Evolutionary conservation across 805 yeast genomes (phyloP).

Genomic region (Candida vartiovaarae): DNA sequence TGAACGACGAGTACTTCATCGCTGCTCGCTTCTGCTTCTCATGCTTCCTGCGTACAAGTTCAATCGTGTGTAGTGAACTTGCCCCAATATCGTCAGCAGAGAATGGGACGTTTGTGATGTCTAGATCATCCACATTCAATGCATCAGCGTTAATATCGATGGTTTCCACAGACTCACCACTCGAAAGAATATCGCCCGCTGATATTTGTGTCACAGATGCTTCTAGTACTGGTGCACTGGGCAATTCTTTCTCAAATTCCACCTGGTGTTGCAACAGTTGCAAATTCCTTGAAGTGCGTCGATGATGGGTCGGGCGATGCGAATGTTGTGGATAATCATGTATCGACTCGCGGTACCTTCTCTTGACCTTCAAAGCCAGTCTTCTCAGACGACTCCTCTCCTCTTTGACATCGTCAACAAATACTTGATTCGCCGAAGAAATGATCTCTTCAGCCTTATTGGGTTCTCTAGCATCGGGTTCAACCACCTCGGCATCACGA

Average conservation of each 20-base stretch:
- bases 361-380: conserved; percentile 15
- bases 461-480: neutral
- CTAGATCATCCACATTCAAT: conserved; percentile 1
- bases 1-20: conserved; percentile 5
- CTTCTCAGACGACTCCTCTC: conserved; percentile 15
- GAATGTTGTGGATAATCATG: conserved; percentile 2
- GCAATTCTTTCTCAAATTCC: neutral
- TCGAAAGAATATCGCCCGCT: neutral
- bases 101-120: conserved; percentile 13
- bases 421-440: conserved; percentile 20
- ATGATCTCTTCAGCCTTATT: conserved; percentile 8
- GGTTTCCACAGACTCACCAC: conserved; percentile 3
- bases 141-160: neutral
- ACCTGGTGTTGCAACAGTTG: neutral
- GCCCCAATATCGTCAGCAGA: conserved; percentile 19
- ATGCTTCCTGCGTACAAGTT: conserved; percentile 3
- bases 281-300: neutral
- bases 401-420: conserved; percentile 16
- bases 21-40: conserved; percentile 1
- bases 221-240: neutral
- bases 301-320: conserved; percentile 4
- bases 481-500: no score
- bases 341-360: conserved; percentile 15
- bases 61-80: neutral
- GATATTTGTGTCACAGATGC: neutral